Evolutionary conservation across 2,329 filamentous ascomycete genomes (phyloP), one percentile per base, ranked within the genome.

Genomic region (Didymella lethalis): DNA sequence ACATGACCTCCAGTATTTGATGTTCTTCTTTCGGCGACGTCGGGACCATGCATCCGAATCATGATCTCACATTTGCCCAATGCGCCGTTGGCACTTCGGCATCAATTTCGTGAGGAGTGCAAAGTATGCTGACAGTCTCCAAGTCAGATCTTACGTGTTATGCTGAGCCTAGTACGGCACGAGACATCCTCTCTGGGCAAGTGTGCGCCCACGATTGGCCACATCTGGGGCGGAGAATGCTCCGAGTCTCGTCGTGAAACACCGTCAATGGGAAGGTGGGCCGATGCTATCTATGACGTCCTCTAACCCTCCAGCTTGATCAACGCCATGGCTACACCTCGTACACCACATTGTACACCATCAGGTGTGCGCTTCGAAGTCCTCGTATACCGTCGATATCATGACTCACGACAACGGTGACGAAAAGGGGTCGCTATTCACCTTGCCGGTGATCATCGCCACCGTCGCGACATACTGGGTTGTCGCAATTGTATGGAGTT

Each of bases 231-330:
- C 41, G 5, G 2, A 44, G 4, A 25, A 10, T 7, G 14, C n/a
- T 26, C 25, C 14, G 28, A 8, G 41, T 4, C 7, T 5, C 2
- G 41, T 25, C 20, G 8, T 41, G 18, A 25, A 25, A 41, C 18
- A 14, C 2, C 38, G 25, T 11, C 20, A 25, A 3, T 25, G 18
- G 20, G 38, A 41, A 41, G 20, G 38, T 25, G 16, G 16, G 18
- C 41, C 41, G 40, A 43, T 12, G 40, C 40, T 43, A 43, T 43
- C 23, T 16, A 43, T 43, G 40, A 43, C 40, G 40, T 44, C 14
- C 41, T 28, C 41, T 28, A 44, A 16, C 23, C 16, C 14, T 28
- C 25, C 14, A 44, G 23, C 25, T 8, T 25, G 3, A 28, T n/a
- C 23, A n/a, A 28, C 25, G 23, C 23, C 14, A n/a, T 28, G 16